These are phyloP conservation scores for Athelia sp. DNA, from an alignment of 1,284 basidiomycete species.

Conservation along the genomic window DNA sequence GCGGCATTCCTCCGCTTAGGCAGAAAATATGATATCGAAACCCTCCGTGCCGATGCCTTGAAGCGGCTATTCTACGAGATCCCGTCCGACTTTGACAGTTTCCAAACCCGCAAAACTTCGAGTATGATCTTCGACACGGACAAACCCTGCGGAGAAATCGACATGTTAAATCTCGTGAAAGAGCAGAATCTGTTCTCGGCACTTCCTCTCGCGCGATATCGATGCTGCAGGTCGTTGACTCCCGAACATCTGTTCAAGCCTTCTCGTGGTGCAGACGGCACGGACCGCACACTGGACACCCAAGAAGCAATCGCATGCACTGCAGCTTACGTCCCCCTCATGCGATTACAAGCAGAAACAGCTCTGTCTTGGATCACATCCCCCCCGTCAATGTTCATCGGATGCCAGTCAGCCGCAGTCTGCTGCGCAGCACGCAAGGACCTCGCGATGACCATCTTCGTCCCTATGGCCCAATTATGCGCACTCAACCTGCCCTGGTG, in stretches of 20 bases:
- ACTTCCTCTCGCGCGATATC: background rate
- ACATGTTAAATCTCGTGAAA: slow-evolving; percentile 1
- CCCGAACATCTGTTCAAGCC: background rate
- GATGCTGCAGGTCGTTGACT: background rate
- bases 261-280: no score
- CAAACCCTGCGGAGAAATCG: background rate
- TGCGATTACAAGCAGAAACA: no score
- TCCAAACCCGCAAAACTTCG: background rate
- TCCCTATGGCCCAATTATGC: background rate
- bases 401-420: background rate
- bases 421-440: background rate
- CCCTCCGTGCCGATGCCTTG: background rate
- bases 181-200: background rate
- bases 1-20: slow-evolving; percentile 1
- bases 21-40: slow-evolving; percentile 1
- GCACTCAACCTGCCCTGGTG: background rate
- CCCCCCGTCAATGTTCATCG: no score
- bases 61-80: background rate
- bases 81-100: background rate
- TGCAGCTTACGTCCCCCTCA: no score
- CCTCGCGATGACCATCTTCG: background rate
- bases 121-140: background rate
- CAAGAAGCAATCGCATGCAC: no score
- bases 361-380: background rate
- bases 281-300: no score